phyloP scores from a whole-genome alignment of 1,284 basidiomycete genomes.

The Ustilago loliicola region DNA sequence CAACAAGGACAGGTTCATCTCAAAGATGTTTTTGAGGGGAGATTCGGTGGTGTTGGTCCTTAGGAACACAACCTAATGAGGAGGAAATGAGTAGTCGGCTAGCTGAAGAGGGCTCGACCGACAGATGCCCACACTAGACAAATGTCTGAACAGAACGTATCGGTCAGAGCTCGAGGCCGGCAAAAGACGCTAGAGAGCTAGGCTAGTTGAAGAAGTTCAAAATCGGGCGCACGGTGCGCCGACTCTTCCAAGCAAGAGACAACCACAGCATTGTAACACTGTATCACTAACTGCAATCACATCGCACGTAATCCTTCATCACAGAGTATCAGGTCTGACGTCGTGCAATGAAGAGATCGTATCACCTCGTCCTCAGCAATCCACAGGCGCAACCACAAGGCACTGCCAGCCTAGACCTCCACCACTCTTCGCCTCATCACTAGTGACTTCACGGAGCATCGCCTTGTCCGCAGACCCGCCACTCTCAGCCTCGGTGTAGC shows the following conservation, averaged over 20 bases:
- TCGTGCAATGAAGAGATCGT: not conserved
- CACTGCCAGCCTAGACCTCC: no score
- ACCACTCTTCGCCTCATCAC: no score
- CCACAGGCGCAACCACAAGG: not conserved
- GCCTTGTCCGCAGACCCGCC: not conserved
- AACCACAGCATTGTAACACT: slow-evolving; percentile 10
- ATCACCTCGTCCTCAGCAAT: not conserved
- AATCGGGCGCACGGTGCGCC: no score
- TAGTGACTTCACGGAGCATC: no score
- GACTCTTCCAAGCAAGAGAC: no score
- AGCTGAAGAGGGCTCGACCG: not conserved
- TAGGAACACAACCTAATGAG: slow-evolving; percentile 41
- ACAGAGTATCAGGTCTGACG: not conserved
- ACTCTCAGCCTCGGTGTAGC: not conserved
- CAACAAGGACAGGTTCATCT: slow-evolving; percentile 93
- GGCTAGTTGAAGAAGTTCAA: not conserved
- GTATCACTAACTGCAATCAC: slow-evolving; percentile 15
- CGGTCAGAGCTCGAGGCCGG: not conserved
- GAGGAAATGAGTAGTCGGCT: no score
- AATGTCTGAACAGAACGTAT: not conserved
- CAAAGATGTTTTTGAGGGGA: slow-evolving; percentile 84
- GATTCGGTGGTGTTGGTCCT: slow-evolving; percentile 69
- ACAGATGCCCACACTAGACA: slow-evolving; percentile 5
- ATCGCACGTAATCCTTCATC: not conserved
- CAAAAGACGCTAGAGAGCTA: not conserved